phyloP scores from a whole-genome alignment of 1,284 basidiomycete genomes.

The Trametes polyzona region DNA sequence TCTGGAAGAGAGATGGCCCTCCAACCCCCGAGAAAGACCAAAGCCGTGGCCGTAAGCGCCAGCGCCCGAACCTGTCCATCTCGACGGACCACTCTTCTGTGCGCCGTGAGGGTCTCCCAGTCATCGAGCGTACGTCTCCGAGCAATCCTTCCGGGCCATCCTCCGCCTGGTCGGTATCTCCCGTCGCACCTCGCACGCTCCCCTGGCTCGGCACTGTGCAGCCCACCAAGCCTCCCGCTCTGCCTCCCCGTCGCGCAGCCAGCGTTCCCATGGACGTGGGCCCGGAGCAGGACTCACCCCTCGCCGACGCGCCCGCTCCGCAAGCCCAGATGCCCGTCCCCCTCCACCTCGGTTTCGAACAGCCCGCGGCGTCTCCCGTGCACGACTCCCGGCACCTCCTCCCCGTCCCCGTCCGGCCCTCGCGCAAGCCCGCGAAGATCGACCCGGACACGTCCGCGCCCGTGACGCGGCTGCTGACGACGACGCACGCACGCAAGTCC shows the following conservation, averaged over 20 bases:
- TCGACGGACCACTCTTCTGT: conserved; percentile 42
- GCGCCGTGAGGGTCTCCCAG: conserved; percentile 33
- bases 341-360: conserved; percentile 38
- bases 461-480: conserved; percentile 50
- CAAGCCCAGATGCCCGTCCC: conserved; percentile 50
- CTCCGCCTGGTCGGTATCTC: conserved; percentile 48
- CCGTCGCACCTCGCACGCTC: conserved; percentile 35
- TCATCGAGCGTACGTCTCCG: conserved; percentile 36
- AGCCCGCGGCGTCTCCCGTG: conserved; percentile 10
- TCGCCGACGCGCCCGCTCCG: conserved; percentile 20
- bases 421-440: conserved; percentile 25
- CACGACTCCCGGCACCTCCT: conserved; percentile 11
- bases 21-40: background rate
- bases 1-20: conserved; percentile 27
- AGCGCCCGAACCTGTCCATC: conserved; percentile 48
- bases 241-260: conserved; percentile 34
- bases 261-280: conserved; percentile 35
- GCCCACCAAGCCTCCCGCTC: conserved; percentile 31
- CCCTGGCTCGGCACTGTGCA: conserved; percentile 42
- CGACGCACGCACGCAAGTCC: conserved; percentile 46
- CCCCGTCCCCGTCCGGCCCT: conserved; percentile 32
- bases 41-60: conserved; percentile 3
- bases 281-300: conserved; percentile 20
- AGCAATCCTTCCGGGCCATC: conserved; percentile 26
- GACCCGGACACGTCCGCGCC: conserved; percentile 39